A percentile compares a stretch with the other conserved stretches of the same genome.
Evolutionary conservation across 352 stramenopile genomes (phyloP).

Genomic region (Pythium dissimile): DNA sequence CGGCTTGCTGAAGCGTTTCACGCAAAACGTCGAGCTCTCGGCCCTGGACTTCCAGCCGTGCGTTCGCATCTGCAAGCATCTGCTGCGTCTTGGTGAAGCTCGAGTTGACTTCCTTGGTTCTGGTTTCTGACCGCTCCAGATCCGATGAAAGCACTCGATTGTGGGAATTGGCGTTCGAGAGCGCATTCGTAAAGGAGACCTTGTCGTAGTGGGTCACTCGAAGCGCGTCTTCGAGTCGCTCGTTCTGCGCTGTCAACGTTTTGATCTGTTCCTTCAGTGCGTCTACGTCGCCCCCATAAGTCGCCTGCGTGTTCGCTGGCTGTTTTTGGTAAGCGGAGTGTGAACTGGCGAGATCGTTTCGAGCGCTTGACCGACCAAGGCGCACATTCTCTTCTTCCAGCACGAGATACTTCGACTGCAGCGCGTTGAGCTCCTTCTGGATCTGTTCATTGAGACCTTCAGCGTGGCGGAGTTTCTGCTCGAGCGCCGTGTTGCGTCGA

Average conservation of each 20-base stretch:
- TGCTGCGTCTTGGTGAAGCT: conserved; percentile 45
- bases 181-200: conserved; percentile 74
- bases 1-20: conserved; percentile 50
- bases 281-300: not conserved
- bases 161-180: conserved; percentile 76
- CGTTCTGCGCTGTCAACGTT: conserved; percentile 49
- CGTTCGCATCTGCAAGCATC: conserved; percentile 31
- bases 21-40: conserved; percentile 61
- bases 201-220: conserved; percentile 81
- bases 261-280: conserved; percentile 54
- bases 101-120: conserved; percentile 37
- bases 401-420: conserved; percentile 43
- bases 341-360: not conserved
- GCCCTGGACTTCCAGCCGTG: conserved; percentile 34
- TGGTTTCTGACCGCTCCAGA: conserved; percentile 49
- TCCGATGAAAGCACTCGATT: conserved; percentile 65
- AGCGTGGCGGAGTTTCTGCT: conserved; percentile 56
- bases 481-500: conserved; percentile 30
- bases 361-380: conserved; percentile 18
- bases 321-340: not conserved
- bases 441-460: conserved; percentile 50
- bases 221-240: conserved; percentile 69
- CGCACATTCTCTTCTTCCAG: conserved; percentile 48
- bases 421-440: conserved; percentile 38
- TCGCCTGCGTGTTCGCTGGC: not conserved